Evolutionary conservation across 176 grass and related monocot species (phyloP).

Genomic region (Oryza nivara): DNA sequence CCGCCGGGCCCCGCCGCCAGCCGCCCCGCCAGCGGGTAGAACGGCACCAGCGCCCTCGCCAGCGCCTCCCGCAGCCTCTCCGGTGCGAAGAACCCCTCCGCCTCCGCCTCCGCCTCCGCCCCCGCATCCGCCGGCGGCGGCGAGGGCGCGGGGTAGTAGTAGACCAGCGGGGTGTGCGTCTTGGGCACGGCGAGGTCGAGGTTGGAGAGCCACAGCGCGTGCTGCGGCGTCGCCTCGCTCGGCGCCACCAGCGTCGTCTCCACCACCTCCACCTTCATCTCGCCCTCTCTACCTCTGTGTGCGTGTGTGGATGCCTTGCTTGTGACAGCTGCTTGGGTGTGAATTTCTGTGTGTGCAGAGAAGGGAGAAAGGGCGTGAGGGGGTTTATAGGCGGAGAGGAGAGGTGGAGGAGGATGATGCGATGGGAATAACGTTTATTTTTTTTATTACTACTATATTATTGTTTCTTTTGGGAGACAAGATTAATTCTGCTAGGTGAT

Average conservation of each 20-base stretch:
- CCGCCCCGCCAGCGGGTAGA: conserved; percentile 78
- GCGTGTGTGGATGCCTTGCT: too few species aligned
- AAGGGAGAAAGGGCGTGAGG: not conserved
- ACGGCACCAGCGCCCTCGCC: conserved; percentile 52
- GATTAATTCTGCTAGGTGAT: not conserved
- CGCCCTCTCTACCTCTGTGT: not conserved
- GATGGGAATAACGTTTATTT: too few species aligned
- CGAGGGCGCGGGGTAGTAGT: conserved; percentile 53
- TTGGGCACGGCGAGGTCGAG: conserved; percentile 61
- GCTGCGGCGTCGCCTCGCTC: conserved; percentile 56
- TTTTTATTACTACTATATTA: not conserved
- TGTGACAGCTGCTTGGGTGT: not conserved
- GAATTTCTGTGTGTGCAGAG: not conserved
- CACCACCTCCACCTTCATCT: conserved; percentile 69
- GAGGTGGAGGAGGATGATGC: too few species aligned
- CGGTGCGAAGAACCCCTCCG: conserved; percentile 43
- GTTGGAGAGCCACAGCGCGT: conserved; percentile 61
- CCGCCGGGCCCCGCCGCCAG: conserved; percentile 21
- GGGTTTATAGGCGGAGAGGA: conserved; percentile 14
- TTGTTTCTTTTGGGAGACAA: not conserved
- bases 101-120: not conserved
- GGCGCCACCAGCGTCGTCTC: conserved; percentile 64
- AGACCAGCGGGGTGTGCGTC: conserved; percentile 64
- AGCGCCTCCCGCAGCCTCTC: conserved; percentile 57
- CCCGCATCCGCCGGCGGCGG: not conserved